Evolutionary conservation across 2,329 filamentous ascomycete genomes (phyloP).

Genomic region (Penicillium sp.): DNA sequence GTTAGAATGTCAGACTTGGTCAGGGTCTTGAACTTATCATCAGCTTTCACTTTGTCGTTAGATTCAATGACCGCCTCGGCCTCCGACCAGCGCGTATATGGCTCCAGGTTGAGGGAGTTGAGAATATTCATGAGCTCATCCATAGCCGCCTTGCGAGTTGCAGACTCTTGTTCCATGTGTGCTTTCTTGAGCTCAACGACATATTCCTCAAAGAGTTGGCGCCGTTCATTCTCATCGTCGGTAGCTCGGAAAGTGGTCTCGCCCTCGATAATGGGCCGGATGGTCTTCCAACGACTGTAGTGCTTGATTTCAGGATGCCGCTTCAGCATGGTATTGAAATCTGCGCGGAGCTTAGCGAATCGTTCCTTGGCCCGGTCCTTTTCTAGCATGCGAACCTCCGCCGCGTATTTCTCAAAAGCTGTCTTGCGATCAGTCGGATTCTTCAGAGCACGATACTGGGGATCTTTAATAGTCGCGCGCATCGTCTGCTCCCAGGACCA

Average conservation of each 20-base stretch:
- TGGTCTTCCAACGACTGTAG: slow-evolving; percentile 96
- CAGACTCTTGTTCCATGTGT: slow-evolving; percentile 74
- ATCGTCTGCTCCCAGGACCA: slow-evolving; percentile 93
- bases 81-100: slow-evolving; percentile 93
- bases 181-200: slow-evolving; percentile 79
- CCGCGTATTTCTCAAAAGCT: slow-evolving; percentile 93
- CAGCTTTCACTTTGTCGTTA: slow-evolving; percentile 74
- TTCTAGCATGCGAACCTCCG: slow-evolving; percentile 87
- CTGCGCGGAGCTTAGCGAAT: slow-evolving; percentile 83
- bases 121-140: slow-evolving; percentile 79
- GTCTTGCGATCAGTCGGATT: slow-evolving; percentile 88
- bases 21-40: slow-evolving; percentile 83
- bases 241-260: slow-evolving; percentile 95
- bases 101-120: slow-evolving; percentile 79
- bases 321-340: slow-evolving; percentile 95
- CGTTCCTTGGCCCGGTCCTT: slow-evolving; percentile 94
- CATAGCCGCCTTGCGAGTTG: slow-evolving; percentile 76
- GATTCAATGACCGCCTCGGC: slow-evolving; percentile 80
- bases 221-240: slow-evolving; percentile 82
- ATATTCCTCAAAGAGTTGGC: slow-evolving; percentile 92
- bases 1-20: slow-evolving; percentile 88
- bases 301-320: slow-evolving; percentile 96
- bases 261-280: slow-evolving; percentile 87
- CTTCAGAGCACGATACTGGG: slow-evolving; percentile 89
- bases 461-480: slow-evolving; percentile 81